Evolutionary conservation across 2,329 filamentous ascomycete genomes (phyloP).

Genomic region (Didymella arachidicola): DNA sequence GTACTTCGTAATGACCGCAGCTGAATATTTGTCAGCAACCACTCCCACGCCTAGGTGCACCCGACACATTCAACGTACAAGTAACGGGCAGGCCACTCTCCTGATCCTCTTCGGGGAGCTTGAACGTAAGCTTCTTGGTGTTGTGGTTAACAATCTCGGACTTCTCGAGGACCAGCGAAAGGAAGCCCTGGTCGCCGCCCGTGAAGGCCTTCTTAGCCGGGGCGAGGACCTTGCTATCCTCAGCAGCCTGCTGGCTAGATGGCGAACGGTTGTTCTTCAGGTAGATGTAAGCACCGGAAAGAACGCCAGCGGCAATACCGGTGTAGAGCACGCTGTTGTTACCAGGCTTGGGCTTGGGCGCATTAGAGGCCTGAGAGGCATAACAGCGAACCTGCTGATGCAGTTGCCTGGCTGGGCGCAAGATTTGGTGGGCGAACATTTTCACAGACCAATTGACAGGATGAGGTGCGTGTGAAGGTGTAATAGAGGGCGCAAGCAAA

Average conservation of each 20-base stretch:
- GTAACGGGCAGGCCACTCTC: slow-evolving; percentile 83
- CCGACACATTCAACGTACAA: slow-evolving; percentile 67
- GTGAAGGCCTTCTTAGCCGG: slow-evolving; percentile 67
- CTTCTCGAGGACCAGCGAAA: slow-evolving; percentile 79
- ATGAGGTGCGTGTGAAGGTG: slow-evolving; percentile 14
- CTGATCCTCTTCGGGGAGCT: slow-evolving; percentile 81
- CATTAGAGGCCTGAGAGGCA: slow-evolving; percentile 70
- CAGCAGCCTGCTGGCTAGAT: slow-evolving; percentile 37
- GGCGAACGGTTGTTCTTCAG: slow-evolving; percentile 43
- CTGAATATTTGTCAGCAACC: not conserved
- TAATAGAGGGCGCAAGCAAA: slow-evolving; percentile 20
- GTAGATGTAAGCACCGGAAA: slow-evolving; percentile 64
- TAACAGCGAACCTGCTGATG: slow-evolving; percentile 73
- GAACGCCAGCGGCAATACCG: slow-evolving; percentile 65
- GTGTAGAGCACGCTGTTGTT: slow-evolving; percentile 61
- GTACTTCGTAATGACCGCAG: slow-evolving; percentile 88
- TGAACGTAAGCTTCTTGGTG: slow-evolving; percentile 91
- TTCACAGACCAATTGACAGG: slow-evolving; percentile 39
- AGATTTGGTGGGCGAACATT: slow-evolving; percentile 56
- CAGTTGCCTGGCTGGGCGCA: slow-evolving; percentile 54
- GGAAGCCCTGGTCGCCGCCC: slow-evolving; percentile 88
- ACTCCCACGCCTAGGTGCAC: slow-evolving; percentile 27
- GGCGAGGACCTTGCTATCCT: slow-evolving; percentile 51
- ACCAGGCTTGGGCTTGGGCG: slow-evolving; percentile 65
- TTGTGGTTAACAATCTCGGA: slow-evolving; percentile 89